These are phyloP conservation scores for Capronia coronata DNA, from an alignment of 2,329 filamentous ascomycete species.

Conservation along the genomic window DNA sequence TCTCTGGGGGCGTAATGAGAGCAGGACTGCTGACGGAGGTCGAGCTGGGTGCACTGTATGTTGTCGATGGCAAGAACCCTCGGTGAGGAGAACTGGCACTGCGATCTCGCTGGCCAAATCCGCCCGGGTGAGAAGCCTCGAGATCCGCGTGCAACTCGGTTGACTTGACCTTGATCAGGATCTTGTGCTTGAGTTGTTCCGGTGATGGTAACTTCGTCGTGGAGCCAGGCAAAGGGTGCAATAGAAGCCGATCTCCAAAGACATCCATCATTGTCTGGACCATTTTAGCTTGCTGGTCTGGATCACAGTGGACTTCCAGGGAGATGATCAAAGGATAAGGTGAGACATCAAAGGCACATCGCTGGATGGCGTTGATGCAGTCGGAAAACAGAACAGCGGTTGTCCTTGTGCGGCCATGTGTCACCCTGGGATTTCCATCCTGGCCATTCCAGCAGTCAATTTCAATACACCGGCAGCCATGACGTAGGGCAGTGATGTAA, in stretches of 20 bases:
- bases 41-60: slow-evolving; percentile 47
- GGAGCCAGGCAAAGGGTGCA: slow-evolving; percentile 64
- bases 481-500: slow-evolving; percentile 81
- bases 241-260: slow-evolving; percentile 73
- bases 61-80: slow-evolving; percentile 20
- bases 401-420: slow-evolving; percentile 84
- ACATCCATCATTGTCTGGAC: slow-evolving; percentile 78
- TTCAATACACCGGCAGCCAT: slow-evolving; percentile 90
- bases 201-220: slow-evolving; percentile 70
- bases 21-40: slow-evolving; percentile 37
- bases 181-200: slow-evolving; percentile 72
- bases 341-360: slow-evolving; percentile 86
- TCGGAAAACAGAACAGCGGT: slow-evolving; percentile 83
- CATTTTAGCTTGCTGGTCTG: slow-evolving; percentile 79
- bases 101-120: slow-evolving; percentile 42
- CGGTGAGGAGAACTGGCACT: slow-evolving; percentile 72
- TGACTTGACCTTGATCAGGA: slow-evolving; percentile 92
- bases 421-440: slow-evolving; percentile 80
- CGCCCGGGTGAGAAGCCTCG: slow-evolving; percentile 40
- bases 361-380: slow-evolving; percentile 86
- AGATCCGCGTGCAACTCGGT: slow-evolving; percentile 52
- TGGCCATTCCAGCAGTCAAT: slow-evolving; percentile 97
- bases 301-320: slow-evolving; percentile 87
- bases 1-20: slow-evolving; percentile 46
- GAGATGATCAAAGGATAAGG: slow-evolving; percentile 88